Percentiles rank a stretch among this genome's conserved stretches.
Evolutionary conservation across 768 basidiomycete genomes (phyloP).

Genomic region (Cantharellus cinnabarinus): DNA sequence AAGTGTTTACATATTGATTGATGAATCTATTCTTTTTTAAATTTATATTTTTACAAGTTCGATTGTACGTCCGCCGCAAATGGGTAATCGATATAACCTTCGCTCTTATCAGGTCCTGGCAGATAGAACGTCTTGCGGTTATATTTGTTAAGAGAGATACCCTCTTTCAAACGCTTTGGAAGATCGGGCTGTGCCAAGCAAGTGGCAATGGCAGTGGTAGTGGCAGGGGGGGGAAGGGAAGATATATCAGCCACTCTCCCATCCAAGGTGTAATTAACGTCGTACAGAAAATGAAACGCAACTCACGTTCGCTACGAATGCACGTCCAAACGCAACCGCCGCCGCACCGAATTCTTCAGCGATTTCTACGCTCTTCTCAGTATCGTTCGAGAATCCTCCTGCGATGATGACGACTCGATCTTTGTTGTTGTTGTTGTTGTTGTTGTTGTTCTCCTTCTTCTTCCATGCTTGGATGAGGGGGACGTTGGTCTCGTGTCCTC

Average conservation of each 20-base stretch:
- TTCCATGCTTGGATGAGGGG: background rate
- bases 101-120: background rate
- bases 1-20: too few species aligned
- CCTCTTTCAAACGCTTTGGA: slow-evolving; percentile 1
- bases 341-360: background rate
- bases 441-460: too few species aligned
- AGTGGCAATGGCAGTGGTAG: background rate
- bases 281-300: too few species aligned
- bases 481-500: background rate
- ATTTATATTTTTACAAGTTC: too few species aligned
- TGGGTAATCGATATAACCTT: slow-evolving; percentile 1
- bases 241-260: too few species aligned
- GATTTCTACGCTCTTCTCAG: background rate
- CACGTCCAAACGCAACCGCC: background rate
- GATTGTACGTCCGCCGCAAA: background rate
- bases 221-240: too few species aligned
- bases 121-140: slow-evolving; percentile 6
- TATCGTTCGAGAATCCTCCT: background rate
- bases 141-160: background rate
- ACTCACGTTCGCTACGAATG: background rate
- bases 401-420: background rate
- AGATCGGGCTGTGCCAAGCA: background rate
- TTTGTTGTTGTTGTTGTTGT: too few species aligned
- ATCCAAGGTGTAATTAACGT: too few species aligned
- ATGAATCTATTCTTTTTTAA: too few species aligned